These are phyloP conservation scores for Melanomma pulvis-pyrius DNA, from an alignment of 495 filamentous ascomycete genomes.

Conservation along the genomic window DNA sequence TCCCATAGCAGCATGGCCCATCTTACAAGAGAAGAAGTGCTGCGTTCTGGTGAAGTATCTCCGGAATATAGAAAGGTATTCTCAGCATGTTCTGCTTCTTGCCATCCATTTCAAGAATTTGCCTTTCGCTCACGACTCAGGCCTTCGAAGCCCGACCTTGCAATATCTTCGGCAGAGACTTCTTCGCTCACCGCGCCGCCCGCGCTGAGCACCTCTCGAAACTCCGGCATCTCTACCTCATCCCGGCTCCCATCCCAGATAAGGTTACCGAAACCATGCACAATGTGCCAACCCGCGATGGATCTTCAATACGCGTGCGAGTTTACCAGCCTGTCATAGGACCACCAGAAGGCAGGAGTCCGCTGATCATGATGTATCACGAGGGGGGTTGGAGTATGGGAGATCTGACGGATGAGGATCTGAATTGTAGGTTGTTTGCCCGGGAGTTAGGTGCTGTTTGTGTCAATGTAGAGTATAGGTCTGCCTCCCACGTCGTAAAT, in stretches of 20 bases:
- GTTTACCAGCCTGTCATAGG: slow-evolving; percentile 30
- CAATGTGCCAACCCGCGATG: slow-evolving; percentile 31
- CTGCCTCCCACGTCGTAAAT: neutral
- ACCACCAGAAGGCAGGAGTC: slow-evolving; percentile 25
- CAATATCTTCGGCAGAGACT: slow-evolving; percentile 4
- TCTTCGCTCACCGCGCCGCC: slow-evolving; percentile 17
- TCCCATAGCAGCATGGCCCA: slow-evolving; percentile 11
- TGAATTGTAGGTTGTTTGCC: slow-evolving; percentile 36
- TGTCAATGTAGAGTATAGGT: slow-evolving; percentile 40
- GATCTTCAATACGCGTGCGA: slow-evolving; percentile 21
- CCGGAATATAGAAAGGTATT: slow-evolving; percentile 21
- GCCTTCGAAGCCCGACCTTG: slow-evolving; percentile 26
- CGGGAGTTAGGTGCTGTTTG: slow-evolving; percentile 32
- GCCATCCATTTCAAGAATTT: neutral
- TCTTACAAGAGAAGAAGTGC: slow-evolving; percentile 23
- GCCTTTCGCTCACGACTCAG: too few species aligned
- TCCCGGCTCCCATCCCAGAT: slow-evolving; percentile 30
- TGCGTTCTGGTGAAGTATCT: slow-evolving; percentile 13
- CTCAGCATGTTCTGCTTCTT: neutral
- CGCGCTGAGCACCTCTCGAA: slow-evolving; percentile 27
- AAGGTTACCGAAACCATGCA: slow-evolving; percentile 32
- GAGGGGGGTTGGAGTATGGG: slow-evolving; percentile 39
- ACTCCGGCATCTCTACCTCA: slow-evolving; percentile 33
- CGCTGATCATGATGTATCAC: slow-evolving; percentile 34
- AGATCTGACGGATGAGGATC: slow-evolving; percentile 36